Conservation (phyloP, 2,329 filamentous ascomycete species). For the Verticillium nubilum region DNA sequence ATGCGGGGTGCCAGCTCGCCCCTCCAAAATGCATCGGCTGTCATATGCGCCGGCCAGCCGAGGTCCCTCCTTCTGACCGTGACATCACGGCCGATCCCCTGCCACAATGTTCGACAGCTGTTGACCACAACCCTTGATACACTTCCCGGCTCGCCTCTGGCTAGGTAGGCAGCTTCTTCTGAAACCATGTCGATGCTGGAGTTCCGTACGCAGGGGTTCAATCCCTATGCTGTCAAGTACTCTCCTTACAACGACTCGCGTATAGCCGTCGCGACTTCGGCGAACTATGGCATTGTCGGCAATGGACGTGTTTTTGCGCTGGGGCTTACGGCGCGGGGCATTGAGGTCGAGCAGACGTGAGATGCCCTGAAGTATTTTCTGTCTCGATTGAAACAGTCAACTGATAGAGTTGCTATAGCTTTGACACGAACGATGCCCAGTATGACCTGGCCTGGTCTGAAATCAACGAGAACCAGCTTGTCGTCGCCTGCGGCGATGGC, state of each 20-base stretch:
- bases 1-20: neutral
- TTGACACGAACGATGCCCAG: slow-evolving; percentile 94
- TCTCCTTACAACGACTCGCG: slow-evolving; percentile 96
- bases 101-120: neutral
- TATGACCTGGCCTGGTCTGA: slow-evolving; percentile 96
- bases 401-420: slow-evolving; percentile 44
- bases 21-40: neutral
- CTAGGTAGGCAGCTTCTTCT: neutral
- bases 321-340: slow-evolving; percentile 74
- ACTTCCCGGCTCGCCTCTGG: neutral
- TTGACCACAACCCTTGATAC: neutral
- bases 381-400: neutral
- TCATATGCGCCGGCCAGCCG: neutral
- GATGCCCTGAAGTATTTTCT: slow-evolving; percentile 10
- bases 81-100: slow-evolving; percentile 1
- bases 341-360: slow-evolving; percentile 78
- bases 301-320: slow-evolving; percentile 88
- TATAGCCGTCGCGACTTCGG: slow-evolving; percentile 81
- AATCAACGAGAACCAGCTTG: slow-evolving; percentile 89
- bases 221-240: slow-evolving; percentile 96
- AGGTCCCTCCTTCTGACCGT: neutral
- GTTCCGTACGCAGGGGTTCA: slow-evolving; percentile 88
- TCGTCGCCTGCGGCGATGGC: slow-evolving; percentile 86
- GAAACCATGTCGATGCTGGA: slow-evolving; percentile 65
- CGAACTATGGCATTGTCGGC: slow-evolving; percentile 95